Percentiles rank a stretch among this genome's conserved stretches.
These are phyloP conservation scores for Cercophora samala DNA, from an alignment of 495 filamentous ascomycete species.

Conservation along the genomic window DNA sequence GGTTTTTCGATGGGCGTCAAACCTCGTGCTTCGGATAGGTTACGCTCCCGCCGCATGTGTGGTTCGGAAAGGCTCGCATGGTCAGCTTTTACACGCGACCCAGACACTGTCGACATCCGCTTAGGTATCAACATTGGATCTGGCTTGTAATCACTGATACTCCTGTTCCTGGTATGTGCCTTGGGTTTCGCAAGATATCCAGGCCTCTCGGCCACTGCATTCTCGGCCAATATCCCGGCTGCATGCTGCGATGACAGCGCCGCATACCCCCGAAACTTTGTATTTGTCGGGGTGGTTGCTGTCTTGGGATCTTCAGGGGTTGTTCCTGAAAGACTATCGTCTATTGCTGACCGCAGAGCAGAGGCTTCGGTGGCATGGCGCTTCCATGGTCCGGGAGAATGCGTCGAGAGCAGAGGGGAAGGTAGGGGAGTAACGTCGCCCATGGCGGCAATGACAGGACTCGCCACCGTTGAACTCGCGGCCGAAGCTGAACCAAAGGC, in stretches of 20 bases:
- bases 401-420: constrained; percentile 71
- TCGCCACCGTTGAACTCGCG: constrained; percentile 43
- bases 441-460: constrained; percentile 75
- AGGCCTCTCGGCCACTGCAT: constrained; percentile 9
- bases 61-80: constrained; percentile 47
- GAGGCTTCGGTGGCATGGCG: constrained; percentile 36
- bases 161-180: constrained; percentile 62
- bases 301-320: constrained; percentile 46
- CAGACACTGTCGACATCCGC: constrained; percentile 70
- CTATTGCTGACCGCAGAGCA: constrained; percentile 30
- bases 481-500: constrained; percentile 40
- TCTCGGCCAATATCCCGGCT: constrained; percentile 9
- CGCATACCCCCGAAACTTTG: constrained; percentile 43
- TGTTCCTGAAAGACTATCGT: constrained; percentile 44
- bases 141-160: constrained; percentile 82
- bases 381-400: constrained; percentile 72
- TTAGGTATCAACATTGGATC: constrained; percentile 63
- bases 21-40: constrained; percentile 74
- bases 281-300: constrained; percentile 44
- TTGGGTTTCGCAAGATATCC: constrained; percentile 34
- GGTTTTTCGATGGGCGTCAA: constrained; percentile 59
- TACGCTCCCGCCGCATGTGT: constrained; percentile 72
- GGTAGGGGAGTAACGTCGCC: constrained; percentile 89
- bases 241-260: constrained; percentile 39
- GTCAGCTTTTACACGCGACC: constrained; percentile 46